Evolutionary conservation across 2,329 filamentous ascomycete genomes (phyloP).

Genomic region (Cladophialophora psammophila): DNA sequence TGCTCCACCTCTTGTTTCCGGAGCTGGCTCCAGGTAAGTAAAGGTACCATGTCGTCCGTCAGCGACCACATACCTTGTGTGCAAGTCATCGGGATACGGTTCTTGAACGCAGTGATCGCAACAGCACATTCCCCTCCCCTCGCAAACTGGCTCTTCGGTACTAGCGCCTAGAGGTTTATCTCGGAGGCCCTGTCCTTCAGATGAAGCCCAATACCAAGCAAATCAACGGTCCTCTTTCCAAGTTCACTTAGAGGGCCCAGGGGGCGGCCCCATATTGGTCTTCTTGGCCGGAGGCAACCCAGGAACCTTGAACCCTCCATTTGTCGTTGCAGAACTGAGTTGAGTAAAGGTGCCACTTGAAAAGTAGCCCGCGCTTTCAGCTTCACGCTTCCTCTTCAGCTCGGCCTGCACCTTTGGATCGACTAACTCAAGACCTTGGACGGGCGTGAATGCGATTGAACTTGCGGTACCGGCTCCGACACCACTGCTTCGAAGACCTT

Average conservation of each 20-base stretch:
- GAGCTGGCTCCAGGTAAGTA: not conserved
- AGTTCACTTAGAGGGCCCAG: constrained; percentile 41
- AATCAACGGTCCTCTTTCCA: not conserved
- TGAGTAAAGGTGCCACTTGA: constrained; percentile 97
- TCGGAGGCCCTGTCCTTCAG: not conserved
- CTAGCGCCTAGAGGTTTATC: too few relatives aligned
- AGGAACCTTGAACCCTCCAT: constrained; percentile 82
- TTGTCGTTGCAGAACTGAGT: constrained; percentile 55
- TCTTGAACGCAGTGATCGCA: not conserved
- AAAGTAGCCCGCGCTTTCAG: constrained; percentile 95
- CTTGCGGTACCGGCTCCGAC: constrained; percentile 85
- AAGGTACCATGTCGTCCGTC: not conserved
- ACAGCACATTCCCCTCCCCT: not conserved
- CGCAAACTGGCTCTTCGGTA: not conserved
- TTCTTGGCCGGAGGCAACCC: constrained; percentile 76
- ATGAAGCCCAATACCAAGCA: not conserved
- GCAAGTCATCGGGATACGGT: not conserved
- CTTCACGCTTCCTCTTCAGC: constrained; percentile 86
- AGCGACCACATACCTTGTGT: not conserved
- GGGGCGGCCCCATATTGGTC: constrained; percentile 62
- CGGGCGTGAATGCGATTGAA: constrained; percentile 89
- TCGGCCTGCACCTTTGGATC: constrained; percentile 91
- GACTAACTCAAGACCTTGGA: constrained; percentile 92
- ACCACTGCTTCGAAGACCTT: constrained; percentile 80
- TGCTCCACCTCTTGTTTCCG: not conserved